Evolutionary conservation across 495 filamentous ascomycete genomes (phyloP).

Genomic region (Tuber indicum): DNA sequence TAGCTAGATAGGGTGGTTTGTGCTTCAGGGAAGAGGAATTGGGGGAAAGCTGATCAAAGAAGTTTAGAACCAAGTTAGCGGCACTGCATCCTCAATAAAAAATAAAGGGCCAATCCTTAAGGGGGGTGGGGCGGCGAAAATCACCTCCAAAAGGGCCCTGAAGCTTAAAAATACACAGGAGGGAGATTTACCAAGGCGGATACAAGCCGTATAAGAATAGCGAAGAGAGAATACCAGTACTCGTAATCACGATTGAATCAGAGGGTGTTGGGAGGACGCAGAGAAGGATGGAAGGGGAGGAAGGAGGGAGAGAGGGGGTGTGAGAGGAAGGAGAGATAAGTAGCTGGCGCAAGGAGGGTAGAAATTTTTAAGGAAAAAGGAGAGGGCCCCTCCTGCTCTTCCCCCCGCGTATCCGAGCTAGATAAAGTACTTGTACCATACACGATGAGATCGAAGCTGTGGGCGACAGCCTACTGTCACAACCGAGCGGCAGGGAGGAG

Average conservation of each 20-base stretch:
- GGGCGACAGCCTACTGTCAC: not conserved
- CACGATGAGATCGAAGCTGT: not conserved
- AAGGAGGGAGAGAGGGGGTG: not conserved
- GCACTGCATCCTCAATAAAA: not conserved
- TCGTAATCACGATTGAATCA: not conserved
- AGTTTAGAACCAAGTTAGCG: not conserved
- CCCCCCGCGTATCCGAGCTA: not conserved
- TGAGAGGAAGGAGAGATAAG: not conserved
- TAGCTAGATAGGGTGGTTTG: not conserved
- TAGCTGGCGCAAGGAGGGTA: not conserved
- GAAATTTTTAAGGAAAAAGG: not conserved
- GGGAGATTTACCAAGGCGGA: not conserved
- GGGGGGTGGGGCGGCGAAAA: not conserved
- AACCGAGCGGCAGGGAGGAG: not conserved
- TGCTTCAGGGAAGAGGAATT: not conserved
- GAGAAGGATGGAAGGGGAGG: not conserved
- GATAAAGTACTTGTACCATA: not conserved
- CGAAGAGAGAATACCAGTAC: not conserved
- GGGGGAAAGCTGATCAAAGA: not conserved
- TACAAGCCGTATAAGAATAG: not conserved
- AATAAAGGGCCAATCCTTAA: not conserved
- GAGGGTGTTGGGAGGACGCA: not conserved
- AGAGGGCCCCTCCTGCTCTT: not conserved
- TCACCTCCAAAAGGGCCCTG: not conserved
- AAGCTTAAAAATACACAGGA: not conserved